These are phyloP conservation scores for Clavispora vitiphila DNA, from an alignment of 805 yeast genomes.

Conservation along the genomic window DNA sequence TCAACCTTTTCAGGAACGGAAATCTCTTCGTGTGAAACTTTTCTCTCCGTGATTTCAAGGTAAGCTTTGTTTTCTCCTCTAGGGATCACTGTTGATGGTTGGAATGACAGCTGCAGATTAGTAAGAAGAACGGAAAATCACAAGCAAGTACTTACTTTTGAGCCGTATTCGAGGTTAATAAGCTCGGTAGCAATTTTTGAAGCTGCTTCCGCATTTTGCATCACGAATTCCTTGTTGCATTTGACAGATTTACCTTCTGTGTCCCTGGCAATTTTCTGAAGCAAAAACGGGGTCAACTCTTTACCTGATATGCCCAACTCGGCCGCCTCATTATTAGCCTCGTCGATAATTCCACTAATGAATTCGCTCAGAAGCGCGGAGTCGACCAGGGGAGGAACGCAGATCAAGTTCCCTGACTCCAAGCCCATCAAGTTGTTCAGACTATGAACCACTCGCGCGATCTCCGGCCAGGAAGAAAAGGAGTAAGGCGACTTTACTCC, in stretches of 20 bases:
- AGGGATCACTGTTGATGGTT: neutral
- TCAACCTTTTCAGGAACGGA: slow-evolving; percentile 9
- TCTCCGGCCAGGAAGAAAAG: slow-evolving; percentile 47
- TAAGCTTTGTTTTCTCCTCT: neutral
- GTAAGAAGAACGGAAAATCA: neutral
- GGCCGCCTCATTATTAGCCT: slow-evolving; percentile 56
- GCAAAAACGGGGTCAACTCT: slow-evolving; percentile 71
- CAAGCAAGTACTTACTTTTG: neutral
- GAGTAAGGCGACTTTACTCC: slow-evolving; percentile 68
- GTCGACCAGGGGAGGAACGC: slow-evolving; percentile 74
- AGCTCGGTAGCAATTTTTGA: slow-evolving; percentile 60
- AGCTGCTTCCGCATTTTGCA: slow-evolving; percentile 69
- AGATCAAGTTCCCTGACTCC: slow-evolving; percentile 67
- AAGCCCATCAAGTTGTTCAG: slow-evolving; percentile 44
- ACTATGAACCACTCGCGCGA: slow-evolving; percentile 57
- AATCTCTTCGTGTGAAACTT: no score
- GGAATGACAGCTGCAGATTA: slow-evolving; percentile 1
- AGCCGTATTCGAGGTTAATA: slow-evolving; percentile 20
- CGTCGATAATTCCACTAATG: slow-evolving; percentile 52
- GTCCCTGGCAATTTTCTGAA: slow-evolving; percentile 57
- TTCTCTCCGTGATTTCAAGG: no score
- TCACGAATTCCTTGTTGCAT: slow-evolving; percentile 70
- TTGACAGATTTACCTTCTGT: slow-evolving; percentile 68
- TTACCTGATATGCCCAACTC: slow-evolving; percentile 58
- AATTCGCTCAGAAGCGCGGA: slow-evolving; percentile 51